Percentiles rank a stretch among this genome's conserved stretches.
These are phyloP conservation scores for Pseudozyma sp. DNA, from an alignment of 1,284 basidiomycete genomes.

Conservation along the genomic window DNA sequence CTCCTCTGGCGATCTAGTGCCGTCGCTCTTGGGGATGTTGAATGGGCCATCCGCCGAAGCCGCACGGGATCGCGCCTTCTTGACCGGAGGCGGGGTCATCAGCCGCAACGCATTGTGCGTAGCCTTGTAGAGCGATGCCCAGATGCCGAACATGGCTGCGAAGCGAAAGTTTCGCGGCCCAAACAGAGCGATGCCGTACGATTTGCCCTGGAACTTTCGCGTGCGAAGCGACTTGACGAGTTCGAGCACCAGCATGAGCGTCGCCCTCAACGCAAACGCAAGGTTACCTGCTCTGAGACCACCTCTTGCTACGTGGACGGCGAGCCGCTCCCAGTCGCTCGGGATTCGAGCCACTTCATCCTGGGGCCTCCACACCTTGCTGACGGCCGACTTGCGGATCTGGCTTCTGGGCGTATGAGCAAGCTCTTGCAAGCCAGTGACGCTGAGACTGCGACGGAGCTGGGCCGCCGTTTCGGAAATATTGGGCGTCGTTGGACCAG, in stretches of 20 bases:
- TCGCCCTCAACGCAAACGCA: conserved; percentile 60
- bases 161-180: conserved; percentile 62
- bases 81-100: conserved; percentile 52
- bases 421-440: conserved; percentile 61
- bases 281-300: conserved; percentile 61
- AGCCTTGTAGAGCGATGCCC: conserved; percentile 66
- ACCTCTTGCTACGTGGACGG: conserved; percentile 61
- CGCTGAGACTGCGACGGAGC: conserved; percentile 61
- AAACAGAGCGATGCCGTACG: conserved; percentile 48
- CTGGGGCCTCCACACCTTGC: conserved; percentile 66
- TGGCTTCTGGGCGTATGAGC: conserved; percentile 56
- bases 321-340: conserved; percentile 65
- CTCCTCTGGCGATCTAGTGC: conserved; percentile 23
- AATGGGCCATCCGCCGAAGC: conserved; percentile 4
- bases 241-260: conserved; percentile 58
- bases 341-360: conserved; percentile 63
- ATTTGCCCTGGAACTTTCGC: conserved; percentile 39
- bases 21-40: conserved; percentile 18
- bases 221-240: conserved; percentile 61
- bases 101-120: conserved; percentile 64
- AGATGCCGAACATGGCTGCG: conserved; percentile 61
- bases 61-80: conserved; percentile 17
- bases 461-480: conserved; percentile 62
- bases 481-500: conserved; percentile 62
- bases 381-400: conserved; percentile 58